phyloP scores from a whole-genome alignment of 164 flowering plant genomes.

The Sedum album region DNA sequence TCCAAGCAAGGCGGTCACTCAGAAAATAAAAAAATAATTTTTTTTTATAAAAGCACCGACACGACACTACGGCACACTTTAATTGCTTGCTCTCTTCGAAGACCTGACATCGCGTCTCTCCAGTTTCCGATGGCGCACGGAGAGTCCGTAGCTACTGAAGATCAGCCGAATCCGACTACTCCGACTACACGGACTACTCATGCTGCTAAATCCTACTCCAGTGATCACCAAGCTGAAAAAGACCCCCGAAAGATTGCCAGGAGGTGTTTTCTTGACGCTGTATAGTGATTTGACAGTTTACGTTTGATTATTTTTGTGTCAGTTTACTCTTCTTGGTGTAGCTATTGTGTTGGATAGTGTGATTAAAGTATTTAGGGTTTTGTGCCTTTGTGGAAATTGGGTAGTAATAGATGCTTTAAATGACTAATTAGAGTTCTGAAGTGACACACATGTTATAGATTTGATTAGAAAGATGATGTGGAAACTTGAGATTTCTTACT shows the following conservation, averaged over 20 bases:
- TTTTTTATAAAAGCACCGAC: no score
- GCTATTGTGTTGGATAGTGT: background rate
- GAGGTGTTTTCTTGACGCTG: background rate
- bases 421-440: background rate
- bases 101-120: background rate
- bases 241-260: slow-evolving; percentile 4
- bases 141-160: background rate
- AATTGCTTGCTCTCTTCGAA: background rate
- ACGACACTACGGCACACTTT: background rate
- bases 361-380: background rate
- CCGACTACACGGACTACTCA: background rate
- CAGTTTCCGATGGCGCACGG: background rate
- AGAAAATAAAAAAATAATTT: no score
- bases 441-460: background rate
- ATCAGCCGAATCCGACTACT: background rate
- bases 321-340: background rate
- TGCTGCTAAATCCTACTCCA: background rate
- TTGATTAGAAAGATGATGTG: background rate
- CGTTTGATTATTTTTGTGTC: background rate
- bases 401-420: background rate
- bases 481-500: background rate
- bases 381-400: background rate
- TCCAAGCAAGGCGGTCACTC: no score
- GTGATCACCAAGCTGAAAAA: background rate
- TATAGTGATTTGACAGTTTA: background rate